Evolutionary conservation across 768 basidiomycete species (phyloP), one percentile per base, ranked within the genome.

Genomic region (Tricholoma flavovirens): DNA sequence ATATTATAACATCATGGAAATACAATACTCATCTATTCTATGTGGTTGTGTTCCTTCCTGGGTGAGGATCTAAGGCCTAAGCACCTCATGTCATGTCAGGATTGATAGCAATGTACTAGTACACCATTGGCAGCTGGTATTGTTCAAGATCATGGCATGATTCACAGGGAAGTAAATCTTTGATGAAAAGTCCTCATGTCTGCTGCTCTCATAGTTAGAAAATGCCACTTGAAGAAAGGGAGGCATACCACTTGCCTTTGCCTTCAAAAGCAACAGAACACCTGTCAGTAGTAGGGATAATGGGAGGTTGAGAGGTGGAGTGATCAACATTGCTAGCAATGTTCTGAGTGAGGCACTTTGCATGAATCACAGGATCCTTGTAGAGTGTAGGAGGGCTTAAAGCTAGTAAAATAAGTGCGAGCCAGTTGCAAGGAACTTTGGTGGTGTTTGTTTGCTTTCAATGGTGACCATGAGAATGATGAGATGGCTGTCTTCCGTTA

Each of bases 1-100:
- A 54, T 40, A n/a, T 40, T 56, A 56, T 26, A 43, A 32, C 30
- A 50, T 49, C 33, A 56, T 50, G 32, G 55, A 56, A 22, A 21
- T 43, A 43, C 42, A 43, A 22, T 22, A 43, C 7, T 22, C 4
- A 22, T 21, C 42, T 43, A 43, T 43, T 43, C 42, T 43, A 43
- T 10, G 21, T 43, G 21, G 42, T 43, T 43, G n/a, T 40, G 17
- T 19, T 40, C 17, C 17, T 40, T 40, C n/a, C 38, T 40, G 2
- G 3, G 3, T 40, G 17, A 3, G 17, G 17, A 40, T 12, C 35
- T 14, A 35, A 35, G 35, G 17, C 17, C 38, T 40, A 40, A n/a
- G 17, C 38, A 40, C 5, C 8, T 40, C 38, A 40, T 40, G 38
- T 40, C n/a, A 40, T 40, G 38, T 40, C 38, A 40, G 38, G n/a